Conservation (phyloP, 73 alveolate genomes). For the Breviolum minutum region DNA sequence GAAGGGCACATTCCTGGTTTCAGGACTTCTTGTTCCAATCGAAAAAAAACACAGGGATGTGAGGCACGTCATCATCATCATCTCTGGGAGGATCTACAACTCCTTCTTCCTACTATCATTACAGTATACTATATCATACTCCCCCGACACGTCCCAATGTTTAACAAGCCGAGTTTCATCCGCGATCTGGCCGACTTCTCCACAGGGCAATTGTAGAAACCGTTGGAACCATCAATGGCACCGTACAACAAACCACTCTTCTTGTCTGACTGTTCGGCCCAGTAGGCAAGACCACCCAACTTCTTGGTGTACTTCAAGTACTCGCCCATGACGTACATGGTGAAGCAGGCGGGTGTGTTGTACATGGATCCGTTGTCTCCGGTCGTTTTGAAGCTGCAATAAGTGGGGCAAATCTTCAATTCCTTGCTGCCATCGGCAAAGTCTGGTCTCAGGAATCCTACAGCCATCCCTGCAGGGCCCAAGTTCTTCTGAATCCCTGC, state of each 20-base stretch:
- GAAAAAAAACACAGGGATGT: not conserved
- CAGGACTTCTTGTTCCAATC: too few relatives aligned
- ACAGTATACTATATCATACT: not conserved
- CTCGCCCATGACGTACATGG: constrained; percentile 96
- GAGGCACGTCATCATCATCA: not conserved
- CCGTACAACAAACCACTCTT: constrained; percentile 94
- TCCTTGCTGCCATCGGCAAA: constrained; percentile 88
- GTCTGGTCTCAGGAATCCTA: constrained; percentile 68
- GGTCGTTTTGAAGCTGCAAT: constrained; percentile 91
- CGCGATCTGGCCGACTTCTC: constrained; percentile 66
- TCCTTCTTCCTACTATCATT: not conserved
- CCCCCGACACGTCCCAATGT: not conserved
- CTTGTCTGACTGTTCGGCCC: constrained; percentile 94
- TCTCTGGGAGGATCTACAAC: too few relatives aligned
- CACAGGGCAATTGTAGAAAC: constrained; percentile 84
- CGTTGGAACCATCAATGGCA: constrained; percentile 66
- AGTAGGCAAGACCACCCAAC: constrained; percentile 94
- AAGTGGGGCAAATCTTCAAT: constrained; percentile 96
- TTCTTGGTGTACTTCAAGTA: constrained; percentile 91
- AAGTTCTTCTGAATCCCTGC: constrained; percentile 90
- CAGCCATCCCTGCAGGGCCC: constrained; percentile 94
- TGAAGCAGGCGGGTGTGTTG: constrained; percentile 97
- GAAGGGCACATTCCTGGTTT: constrained; percentile 89
- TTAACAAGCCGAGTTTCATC: not conserved
- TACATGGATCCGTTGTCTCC: constrained; percentile 95